Percentiles rank a stretch among this genome's conserved stretches.
phyloP scores from a whole-genome alignment of 2,329 filamentous ascomycete genomes.

The Aspergillus sp. region DNA sequence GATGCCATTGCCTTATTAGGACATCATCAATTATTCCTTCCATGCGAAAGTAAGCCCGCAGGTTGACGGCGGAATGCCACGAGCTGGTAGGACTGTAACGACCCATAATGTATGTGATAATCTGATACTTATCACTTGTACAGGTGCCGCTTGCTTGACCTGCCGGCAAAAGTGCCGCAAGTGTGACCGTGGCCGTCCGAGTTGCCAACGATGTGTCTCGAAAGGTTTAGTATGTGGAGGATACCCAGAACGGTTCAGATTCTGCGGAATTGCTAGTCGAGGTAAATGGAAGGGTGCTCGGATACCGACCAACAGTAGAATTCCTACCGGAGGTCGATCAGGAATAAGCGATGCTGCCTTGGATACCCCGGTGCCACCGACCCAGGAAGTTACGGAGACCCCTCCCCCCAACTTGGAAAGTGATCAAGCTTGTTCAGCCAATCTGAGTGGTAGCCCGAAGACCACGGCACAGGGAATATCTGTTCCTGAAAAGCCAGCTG shows the following conservation, averaged over 20 bases:
- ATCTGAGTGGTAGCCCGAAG: not conserved
- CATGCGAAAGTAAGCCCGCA: not conserved
- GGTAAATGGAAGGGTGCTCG: conserved; percentile 34
- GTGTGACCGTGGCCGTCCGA: conserved; percentile 34
- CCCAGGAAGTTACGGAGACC: not conserved
- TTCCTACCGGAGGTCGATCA: not conserved
- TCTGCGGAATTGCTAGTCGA: conserved; percentile 33
- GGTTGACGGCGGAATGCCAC: conserved; percentile 11
- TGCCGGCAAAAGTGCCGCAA: conserved; percentile 37
- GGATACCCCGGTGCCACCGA: not conserved
- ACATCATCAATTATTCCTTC: not conserved
- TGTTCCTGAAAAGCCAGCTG: not conserved
- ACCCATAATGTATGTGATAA: not conserved
- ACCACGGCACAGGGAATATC: not conserved
- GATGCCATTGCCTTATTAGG: not conserved
- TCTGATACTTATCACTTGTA: not conserved
- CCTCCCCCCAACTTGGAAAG: not conserved
- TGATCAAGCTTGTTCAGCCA: not conserved
- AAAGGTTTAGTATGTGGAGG: conserved; percentile 35
- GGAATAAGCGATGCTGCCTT: not conserved
- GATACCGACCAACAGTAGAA: conserved; percentile 18
- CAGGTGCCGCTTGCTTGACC: conserved; percentile 36
- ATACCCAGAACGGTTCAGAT: conserved; percentile 36
- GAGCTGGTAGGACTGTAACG: conserved; percentile 3
- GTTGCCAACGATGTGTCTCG: conserved; percentile 32